These are phyloP conservation scores for Carnegiea gigantea DNA, from an alignment of 179 eudicot species.

Conservation along the genomic window DNA sequence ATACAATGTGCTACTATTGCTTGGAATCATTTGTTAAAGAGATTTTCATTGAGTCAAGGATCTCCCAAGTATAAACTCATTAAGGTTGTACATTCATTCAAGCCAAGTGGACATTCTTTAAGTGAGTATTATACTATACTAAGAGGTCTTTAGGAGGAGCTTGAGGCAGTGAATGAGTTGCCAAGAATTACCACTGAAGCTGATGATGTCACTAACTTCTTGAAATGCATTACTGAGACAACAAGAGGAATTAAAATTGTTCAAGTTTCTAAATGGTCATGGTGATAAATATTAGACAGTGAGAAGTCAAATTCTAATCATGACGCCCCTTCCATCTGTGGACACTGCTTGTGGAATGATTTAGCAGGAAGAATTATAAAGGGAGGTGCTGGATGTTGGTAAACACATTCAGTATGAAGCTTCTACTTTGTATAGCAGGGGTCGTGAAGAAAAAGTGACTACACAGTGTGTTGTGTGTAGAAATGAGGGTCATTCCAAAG, in stretches of 20 bases:
- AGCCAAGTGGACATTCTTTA: too few species aligned
- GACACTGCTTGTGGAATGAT: neutral
- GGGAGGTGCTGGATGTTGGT: neutral
- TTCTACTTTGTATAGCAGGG: neutral
- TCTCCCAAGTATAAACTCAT: neutral
- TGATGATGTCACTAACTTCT: neutral
- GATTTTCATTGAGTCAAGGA: neutral
- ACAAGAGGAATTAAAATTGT: neutral
- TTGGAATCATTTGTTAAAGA: neutral
- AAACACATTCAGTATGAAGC: neutral
- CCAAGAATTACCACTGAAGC: neutral
- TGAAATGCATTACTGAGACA: neutral
- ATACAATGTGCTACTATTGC: neutral
- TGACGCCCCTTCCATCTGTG: neutral
- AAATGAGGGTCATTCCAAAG: neutral
- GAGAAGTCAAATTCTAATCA: neutral
- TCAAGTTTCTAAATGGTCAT: neutral
- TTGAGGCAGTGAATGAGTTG: neutral
- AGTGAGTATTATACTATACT: neutral
- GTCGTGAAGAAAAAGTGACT: neutral
- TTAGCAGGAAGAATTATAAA: constrained; percentile 1
- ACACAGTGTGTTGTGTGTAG: too few species aligned
- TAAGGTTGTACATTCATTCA: neutral
- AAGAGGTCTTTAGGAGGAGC: neutral
- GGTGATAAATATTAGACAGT: neutral